Evolutionary conservation across 2,329 filamentous ascomycete genomes (phyloP).

Genomic region (Atkinsonella hypoxylon): DNA sequence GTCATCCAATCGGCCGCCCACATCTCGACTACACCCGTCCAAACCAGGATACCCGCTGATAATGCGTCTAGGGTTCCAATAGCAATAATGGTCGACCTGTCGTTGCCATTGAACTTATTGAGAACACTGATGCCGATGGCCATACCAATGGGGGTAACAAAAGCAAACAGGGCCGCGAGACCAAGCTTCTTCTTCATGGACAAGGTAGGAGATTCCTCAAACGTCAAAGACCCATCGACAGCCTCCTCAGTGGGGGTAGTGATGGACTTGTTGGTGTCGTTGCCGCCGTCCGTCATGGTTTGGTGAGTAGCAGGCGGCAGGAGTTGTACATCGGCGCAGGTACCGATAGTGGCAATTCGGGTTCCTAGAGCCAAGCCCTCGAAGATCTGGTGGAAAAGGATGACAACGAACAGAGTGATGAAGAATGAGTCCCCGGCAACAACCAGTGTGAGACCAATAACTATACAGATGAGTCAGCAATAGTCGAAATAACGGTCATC

Average conservation of each 20-base stretch:
- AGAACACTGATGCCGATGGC: conserved; percentile 66
- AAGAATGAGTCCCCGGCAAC: conserved; percentile 45
- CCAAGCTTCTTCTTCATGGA: conserved; percentile 40
- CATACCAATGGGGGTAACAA: conserved; percentile 70
- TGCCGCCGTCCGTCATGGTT: not conserved
- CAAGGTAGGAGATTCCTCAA: conserved; percentile 14
- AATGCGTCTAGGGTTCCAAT: conserved; percentile 64
- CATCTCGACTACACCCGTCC: conserved; percentile 73
- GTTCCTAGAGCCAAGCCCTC: conserved; percentile 64
- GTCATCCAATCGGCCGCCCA: conserved; percentile 62
- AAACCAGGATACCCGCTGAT: conserved; percentile 65
- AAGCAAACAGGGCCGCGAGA: conserved; percentile 51
- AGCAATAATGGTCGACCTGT: conserved; percentile 54
- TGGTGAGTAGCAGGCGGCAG: conserved; percentile 12
- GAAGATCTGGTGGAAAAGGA: conserved; percentile 70
- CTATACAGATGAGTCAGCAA: conserved; percentile 19
- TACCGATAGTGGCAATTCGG: conserved; percentile 50
- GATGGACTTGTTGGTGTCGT: conserved; percentile 17
- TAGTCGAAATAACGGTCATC: not conserved
- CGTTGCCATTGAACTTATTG: conserved; percentile 60
- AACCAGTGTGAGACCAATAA: conserved; percentile 53
- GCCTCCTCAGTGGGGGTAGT: conserved; percentile 13
- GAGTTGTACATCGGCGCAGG: conserved; percentile 10
- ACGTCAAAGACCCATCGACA: conserved; percentile 5
- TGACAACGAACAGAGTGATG: conserved; percentile 50